Percentiles rank a stretch among this genome's conserved stretches.
phyloP scores from a whole-genome alignment of 2,329 filamentous ascomycete species.

The Orbilia ellipsospora region DNA sequence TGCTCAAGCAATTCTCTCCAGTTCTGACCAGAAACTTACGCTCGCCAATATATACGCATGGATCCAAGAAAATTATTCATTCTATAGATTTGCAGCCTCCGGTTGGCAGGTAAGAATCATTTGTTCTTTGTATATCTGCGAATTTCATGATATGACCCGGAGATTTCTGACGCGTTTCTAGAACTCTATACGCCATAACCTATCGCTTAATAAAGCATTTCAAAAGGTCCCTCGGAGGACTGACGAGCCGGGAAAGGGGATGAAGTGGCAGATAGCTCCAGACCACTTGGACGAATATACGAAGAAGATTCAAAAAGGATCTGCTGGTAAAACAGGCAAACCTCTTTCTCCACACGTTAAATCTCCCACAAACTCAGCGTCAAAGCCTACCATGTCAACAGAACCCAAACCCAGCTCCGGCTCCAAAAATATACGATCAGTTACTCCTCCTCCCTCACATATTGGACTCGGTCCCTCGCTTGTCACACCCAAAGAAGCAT shows the following conservation, averaged over 20 bases:
- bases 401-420: conserved; percentile 32
- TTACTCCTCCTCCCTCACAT: conserved; percentile 66
- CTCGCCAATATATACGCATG: conserved; percentile 92
- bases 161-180: conserved; percentile 60
- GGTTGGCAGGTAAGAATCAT: conserved; percentile 83
- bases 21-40: conserved; percentile 86
- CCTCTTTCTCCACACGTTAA: conserved; percentile 53
- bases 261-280: conserved; percentile 96
- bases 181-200: conserved; percentile 96
- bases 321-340: conserved; percentile 53
- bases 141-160: conserved; percentile 1
- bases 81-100: conserved; percentile 84
- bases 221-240: conserved; percentile 91
- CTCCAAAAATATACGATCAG: conserved; percentile 29
- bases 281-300: conserved; percentile 88
- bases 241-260: conserved; percentile 96
- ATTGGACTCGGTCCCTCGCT: conserved; percentile 62
- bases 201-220: conserved; percentile 94
- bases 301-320: conserved; percentile 67
- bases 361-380: conserved; percentile 20
- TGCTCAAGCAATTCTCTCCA: conserved; percentile 91
- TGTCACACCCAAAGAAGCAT: conserved; percentile 66
- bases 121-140: not conserved
- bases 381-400: conserved; percentile 18
- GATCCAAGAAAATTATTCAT: conserved; percentile 90